Base-by-base conservation (phyloP, 768 basidiomycete genomes). In the Serendipita vermifera region DNA sequence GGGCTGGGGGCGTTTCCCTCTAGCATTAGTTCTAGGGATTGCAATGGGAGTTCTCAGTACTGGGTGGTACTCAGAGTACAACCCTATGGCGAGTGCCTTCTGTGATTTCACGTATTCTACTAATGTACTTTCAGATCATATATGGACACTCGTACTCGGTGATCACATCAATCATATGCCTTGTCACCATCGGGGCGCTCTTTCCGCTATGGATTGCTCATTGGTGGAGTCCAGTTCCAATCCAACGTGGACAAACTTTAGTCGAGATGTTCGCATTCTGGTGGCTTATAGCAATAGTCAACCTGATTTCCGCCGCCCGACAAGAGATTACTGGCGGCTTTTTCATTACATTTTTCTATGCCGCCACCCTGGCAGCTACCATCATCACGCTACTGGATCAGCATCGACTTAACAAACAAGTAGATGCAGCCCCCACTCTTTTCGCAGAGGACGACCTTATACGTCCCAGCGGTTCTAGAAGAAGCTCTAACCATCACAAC, bases 1-100 rank as follows among this genome's bases (percentile, higher is more conserved):
- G 9, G 71, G 68, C 38, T 80, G 79, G 68, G 69, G 72, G 20
- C 78, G 79, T 56, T 83, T 87, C 63, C 86, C 83, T 78, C 60
- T 81, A 0, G 75, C 81, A 1, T 61, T 85, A 33, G 46, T 73
- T 5, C 60, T 80, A 9, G 69, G 73, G 1, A 59, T 74, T 2
- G 74, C 66, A 5, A 60, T 76, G 2, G 77, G 83, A 59, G 69
- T 65, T 2, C 70, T 72, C 2, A 67, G 85, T 5, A 70, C 78
- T 2, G 64, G 70, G 41, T 72, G 71, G 3, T 81, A 76, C 60
- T 61, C 78, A 14, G 68, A 73, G 43, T 17, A 82, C 38, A 86
- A 85, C 64, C 79, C 80, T 27, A 80, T 78, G 59, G 84, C 85
- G 62, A 63, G 81, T 69, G 1, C n/a, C 24, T 26, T 35, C 14